Base-by-base conservation (phyloP, 176 grass and related monocot genomes). In the Hyparrhenia diplandra region DNA sequence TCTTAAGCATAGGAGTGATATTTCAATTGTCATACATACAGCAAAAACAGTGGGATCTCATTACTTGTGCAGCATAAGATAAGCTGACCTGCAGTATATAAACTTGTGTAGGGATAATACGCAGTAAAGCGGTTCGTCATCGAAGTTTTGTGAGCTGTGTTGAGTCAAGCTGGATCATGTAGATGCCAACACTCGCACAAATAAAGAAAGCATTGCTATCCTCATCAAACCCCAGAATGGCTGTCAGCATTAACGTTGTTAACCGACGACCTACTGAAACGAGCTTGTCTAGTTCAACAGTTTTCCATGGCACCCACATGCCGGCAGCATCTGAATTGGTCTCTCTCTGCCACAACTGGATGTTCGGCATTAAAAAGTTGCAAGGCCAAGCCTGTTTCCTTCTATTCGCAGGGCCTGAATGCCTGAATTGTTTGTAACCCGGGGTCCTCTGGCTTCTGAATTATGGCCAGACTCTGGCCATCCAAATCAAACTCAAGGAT, bases 121-220 rank as follows among this genome's bases (percentile, higher is more conserved):
- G 37, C 59, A 62, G 35, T 63, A 63, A 39, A 43, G n/a, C 4
- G 1, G 8, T 63, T 63, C 57, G 10, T 40, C 36, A 6, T 29
- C 13, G 30, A 77, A 77, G 36, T 30, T 61, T 41, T 2, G 24
- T 77, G 37, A 77, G 4, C 58, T 63, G 36, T 17, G 61, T 13
- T 43, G 75, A 43, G 24, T 77, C 75, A 61, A 77, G 57, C 25
- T 77, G 36, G 57, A 77, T 43, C 75, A 63, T 77, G 75, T 63
- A 77, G 36, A 42, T 20, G 39, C 75, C 58, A 11, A 43, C 27
- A 21, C 40, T 29, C 1, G 58, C 63, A 62, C 75, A 20, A 63
- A 61, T 63, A 30, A 41, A 63, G 39, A 63, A 41, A 41, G 69
- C 36, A 77, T 61, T 43, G 75, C 10, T 77, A 77, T 77, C 57